phyloP scores from a whole-genome alignment of 768 basidiomycete genomes.

The Pisolithus tinctorius region DNA sequence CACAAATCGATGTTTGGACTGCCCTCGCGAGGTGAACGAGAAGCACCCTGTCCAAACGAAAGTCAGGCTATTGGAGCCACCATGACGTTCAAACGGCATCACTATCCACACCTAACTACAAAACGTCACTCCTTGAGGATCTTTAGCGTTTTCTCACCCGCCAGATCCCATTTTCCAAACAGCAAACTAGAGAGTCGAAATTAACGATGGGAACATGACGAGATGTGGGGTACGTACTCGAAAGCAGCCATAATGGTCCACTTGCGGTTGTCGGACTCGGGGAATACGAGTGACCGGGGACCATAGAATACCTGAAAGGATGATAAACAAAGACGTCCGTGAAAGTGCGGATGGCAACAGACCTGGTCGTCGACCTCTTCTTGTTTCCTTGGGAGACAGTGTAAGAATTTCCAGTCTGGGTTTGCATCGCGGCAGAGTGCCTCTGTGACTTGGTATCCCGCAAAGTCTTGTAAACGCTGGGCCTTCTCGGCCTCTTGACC shows the following conservation, averaged over 20 bases:
- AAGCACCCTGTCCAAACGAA: no score
- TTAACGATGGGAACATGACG: neutral
- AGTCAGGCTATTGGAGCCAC: conserved; percentile 7
- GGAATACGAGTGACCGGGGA: conserved; percentile 85
- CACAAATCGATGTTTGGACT: no score
- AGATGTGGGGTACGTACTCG: conserved; percentile 48
- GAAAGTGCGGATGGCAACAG: conserved; percentile 6
- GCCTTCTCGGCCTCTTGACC: conserved; percentile 94
- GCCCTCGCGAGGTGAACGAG: no score
- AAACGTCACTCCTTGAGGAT: neutral
- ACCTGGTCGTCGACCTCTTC: conserved; percentile 96
- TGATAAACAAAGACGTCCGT: neutral
- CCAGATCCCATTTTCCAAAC: conserved; percentile 43
- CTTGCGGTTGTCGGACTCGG: conserved; percentile 92
- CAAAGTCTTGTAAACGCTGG: conserved; percentile 78
- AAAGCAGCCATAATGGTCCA: conserved; percentile 95
- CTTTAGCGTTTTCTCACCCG: conserved; percentile 15
- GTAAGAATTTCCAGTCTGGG: conserved; percentile 88
- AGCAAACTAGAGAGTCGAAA: conserved; percentile 16
- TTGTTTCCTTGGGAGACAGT: conserved; percentile 89
- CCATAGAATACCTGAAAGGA: conserved; percentile 80
- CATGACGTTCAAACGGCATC: neutral
- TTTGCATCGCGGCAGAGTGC: conserved; percentile 74
- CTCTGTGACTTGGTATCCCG: conserved; percentile 93
- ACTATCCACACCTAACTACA: neutral